phyloP scores from a whole-genome alignment of 2,329 filamentous ascomycete species.

The Calonectria hawksworthii region DNA sequence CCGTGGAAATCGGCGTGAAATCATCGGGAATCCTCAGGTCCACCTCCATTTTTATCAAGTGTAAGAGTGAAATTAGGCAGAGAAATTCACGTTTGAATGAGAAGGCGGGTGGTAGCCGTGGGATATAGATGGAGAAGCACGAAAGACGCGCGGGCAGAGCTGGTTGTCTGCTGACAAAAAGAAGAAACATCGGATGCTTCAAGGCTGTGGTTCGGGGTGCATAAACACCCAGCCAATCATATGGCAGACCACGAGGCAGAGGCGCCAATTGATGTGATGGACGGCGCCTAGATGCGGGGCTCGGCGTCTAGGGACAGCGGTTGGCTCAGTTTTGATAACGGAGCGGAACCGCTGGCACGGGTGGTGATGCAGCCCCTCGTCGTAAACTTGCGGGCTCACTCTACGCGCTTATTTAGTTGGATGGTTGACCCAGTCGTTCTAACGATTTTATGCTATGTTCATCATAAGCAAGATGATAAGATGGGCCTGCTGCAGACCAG shows the following conservation, averaged over 20 bases:
- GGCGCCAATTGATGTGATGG: neutral
- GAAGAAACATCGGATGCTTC: neutral
- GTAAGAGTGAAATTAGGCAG: neutral
- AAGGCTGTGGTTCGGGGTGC: neutral
- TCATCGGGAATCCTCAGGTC: neutral
- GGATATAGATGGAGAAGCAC: neutral
- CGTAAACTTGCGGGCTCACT: no score
- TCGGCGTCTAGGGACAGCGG: no score
- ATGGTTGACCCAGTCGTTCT: no score
- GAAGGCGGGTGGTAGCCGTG: neutral
- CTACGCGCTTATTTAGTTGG: no score
- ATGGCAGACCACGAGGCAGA: neutral
- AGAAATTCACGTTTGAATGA: neutral
- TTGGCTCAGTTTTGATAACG: no score
- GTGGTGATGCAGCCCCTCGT: no score
- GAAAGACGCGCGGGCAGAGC: neutral
- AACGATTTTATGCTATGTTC: no score
- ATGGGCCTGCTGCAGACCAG: no score
- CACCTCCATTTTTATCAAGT: neutral
- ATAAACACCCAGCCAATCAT: neutral
- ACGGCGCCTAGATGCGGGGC: neutral
- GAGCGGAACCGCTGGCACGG: no score
- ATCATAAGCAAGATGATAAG: no score
- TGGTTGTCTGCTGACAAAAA: neutral
- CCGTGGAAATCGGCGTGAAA: neutral